Evolutionary conservation across 2,329 filamentous ascomycete species (phyloP).

Genomic region (Ceratocystis cacaofunesta): DNA sequence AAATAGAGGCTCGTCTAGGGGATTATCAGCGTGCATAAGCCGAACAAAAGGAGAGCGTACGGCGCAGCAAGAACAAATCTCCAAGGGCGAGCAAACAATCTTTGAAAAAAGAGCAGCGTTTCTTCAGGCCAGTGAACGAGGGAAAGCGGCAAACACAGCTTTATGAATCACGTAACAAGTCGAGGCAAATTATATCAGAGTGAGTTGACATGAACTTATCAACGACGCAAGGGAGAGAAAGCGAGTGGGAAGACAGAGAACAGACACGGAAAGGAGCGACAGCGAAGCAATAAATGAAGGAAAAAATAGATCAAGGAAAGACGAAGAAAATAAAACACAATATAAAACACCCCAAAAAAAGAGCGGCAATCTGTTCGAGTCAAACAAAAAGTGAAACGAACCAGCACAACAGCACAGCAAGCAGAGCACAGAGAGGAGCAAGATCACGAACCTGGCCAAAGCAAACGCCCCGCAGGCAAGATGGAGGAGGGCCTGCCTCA

Average conservation of each 20-base stretch:
- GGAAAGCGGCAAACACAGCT: neutral
- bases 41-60: no score
- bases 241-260: neutral
- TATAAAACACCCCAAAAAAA: neutral
- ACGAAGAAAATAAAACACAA: neutral
- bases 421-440: neutral
- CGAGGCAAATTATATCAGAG: neutral
- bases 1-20: neutral
- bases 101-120: neutral
- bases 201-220: neutral
- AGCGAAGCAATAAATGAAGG: neutral
- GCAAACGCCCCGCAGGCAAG: neutral
- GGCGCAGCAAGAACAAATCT: no score
- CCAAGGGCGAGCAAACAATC: neutral
- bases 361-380: neutral
- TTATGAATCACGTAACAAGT: neutral
- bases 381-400: neutral
- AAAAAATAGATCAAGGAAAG: neutral
- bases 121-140: neutral
- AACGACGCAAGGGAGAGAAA: neutral
- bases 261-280: neutral
- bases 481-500: neutral
- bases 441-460: neutral
- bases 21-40: no score
- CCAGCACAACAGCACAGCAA: neutral